Conservation (phyloP, 73 alveolate species). For the Paramecium caudatum region DNA sequence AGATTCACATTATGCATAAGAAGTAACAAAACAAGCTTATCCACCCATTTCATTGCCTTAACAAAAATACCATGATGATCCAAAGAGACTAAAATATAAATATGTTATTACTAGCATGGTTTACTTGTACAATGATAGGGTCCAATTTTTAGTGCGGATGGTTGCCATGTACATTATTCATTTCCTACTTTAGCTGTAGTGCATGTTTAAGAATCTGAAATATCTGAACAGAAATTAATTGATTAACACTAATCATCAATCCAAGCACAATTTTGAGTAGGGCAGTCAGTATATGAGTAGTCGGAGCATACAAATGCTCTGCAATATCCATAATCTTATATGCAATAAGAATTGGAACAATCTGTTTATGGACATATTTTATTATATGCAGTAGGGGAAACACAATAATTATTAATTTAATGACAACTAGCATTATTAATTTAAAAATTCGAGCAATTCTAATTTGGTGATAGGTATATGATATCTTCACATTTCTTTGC, state of each 20-base stretch:
- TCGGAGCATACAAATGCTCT: background rate
- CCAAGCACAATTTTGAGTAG: background rate
- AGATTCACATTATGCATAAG: slow-evolving; percentile 23
- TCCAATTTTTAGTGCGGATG: background rate
- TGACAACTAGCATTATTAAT: background rate
- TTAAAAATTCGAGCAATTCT: background rate
- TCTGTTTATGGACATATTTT: slow-evolving; percentile 31
- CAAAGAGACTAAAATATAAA: slow-evolving; percentile 14
- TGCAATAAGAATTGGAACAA: background rate
- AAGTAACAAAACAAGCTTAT: slow-evolving; percentile 1
- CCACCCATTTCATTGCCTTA: slow-evolving; percentile 54
- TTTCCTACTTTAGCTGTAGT: background rate
- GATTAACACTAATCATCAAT: background rate
- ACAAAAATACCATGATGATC: slow-evolving; percentile 33
- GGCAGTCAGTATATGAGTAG: background rate
- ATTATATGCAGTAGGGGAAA: background rate
- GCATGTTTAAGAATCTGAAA: background rate
- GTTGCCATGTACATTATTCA: slow-evolving; percentile 55
- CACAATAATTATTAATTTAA: background rate
- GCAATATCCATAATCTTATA: background rate
- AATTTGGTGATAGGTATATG: background rate
- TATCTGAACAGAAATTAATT: background rate
- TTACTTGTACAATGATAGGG: slow-evolving; percentile 36
- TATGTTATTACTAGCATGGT: slow-evolving; percentile 6
- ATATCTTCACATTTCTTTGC: slow-evolving; percentile 51